These are phyloP conservation scores for Marasmius oreades DNA, from an alignment of 1,284 basidiomycete genomes.

Conservation along the genomic window DNA sequence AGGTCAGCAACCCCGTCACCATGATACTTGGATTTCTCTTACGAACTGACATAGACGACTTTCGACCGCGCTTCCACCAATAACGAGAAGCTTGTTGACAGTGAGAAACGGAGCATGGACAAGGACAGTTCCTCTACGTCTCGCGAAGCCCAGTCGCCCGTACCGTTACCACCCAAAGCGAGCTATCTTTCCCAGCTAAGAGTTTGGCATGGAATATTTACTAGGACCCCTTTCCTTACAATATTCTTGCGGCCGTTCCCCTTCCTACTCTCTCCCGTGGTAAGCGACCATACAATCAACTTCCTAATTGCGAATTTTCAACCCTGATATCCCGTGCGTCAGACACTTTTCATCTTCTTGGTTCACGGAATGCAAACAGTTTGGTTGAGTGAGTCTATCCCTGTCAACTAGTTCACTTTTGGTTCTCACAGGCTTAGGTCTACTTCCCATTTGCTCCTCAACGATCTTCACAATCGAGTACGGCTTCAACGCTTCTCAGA, in stretches of 20 bases:
- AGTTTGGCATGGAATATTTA: slow-evolving; percentile 21
- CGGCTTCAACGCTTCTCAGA: slow-evolving; percentile 35
- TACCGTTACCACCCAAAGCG: slow-evolving; percentile 14
- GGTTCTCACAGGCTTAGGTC: slow-evolving; percentile 22
- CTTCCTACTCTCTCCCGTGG: slow-evolving; percentile 38
- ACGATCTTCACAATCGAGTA: slow-evolving; percentile 41
- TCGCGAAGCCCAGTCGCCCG: too few species aligned
- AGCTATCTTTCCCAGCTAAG: too few species aligned
- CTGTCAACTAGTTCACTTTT: not conserved
- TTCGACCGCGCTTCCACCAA: slow-evolving; percentile 18
- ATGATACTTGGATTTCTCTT: not conserved
- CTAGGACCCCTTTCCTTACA: slow-evolving; percentile 28
- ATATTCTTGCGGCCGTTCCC: slow-evolving; percentile 37
- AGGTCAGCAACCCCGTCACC: slow-evolving; percentile 23
- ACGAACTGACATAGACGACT: slow-evolving; percentile 22
- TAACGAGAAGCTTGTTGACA: slow-evolving; percentile 4
- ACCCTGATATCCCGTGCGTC: not conserved
- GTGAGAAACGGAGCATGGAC: slow-evolving; percentile 28
- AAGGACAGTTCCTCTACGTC: too few species aligned
- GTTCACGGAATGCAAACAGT: slow-evolving; percentile 38
- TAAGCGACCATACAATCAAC: slow-evolving; percentile 19
- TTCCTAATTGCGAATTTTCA: not conserved
- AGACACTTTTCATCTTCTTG: slow-evolving; percentile 37
- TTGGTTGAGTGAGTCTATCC: slow-evolving; percentile 33
- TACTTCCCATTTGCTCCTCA: slow-evolving; percentile 38